Base-by-base conservation (phyloP, 805 yeast species). In the Tetrapisispora phaffii region DNA sequence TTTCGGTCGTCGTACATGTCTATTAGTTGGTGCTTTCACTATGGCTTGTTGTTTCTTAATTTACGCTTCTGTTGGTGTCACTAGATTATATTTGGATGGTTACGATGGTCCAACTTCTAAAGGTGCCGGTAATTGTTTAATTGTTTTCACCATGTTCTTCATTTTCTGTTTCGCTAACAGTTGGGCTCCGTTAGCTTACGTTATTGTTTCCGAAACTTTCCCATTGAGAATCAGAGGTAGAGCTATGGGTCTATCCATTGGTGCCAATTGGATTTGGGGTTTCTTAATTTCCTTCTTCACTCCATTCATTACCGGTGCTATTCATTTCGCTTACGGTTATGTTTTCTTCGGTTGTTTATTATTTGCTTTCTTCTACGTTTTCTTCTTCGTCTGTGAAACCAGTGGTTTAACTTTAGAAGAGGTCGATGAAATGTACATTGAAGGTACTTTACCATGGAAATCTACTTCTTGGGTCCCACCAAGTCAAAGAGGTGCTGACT, bases 391-490 rank as follows among this genome's bases (percentile, higher is more conserved):
- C 50, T 77, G 77, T 56, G 88, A 82, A 65, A 85, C 93, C 45
- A 77, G 75, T 68, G 90, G 90, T 48, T 75, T 83, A 55, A 73
- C 83, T 39, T 74, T 85, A 63, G 93, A 84, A 66, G 85, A 84
- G 65, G 83, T 84, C 52, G 87, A 84, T 62, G 80, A 74, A 59
- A 63, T 79, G 65, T 71, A 66, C 55, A 56, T 71, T 35, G 55
- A 63, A 34, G 65, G 62, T 48, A 61, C 61, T 42, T 52, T 58
- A 48, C 64, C 73, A 37, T 66, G 73, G 73, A 53, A 60, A 42
- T 77, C 80, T 16, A 50, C 68, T 24, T 56, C 56, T 45, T 79
- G 75, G 75, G 70, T 66, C 45, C 80, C 81, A 54, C 69, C 77
- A 29, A 47, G 63, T 49, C 48, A 58, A 58, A 57, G 60, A 57